phyloP scores from a whole-genome alignment of 352 stramenopile species.

The Elongisporangium prolatum region DNA sequence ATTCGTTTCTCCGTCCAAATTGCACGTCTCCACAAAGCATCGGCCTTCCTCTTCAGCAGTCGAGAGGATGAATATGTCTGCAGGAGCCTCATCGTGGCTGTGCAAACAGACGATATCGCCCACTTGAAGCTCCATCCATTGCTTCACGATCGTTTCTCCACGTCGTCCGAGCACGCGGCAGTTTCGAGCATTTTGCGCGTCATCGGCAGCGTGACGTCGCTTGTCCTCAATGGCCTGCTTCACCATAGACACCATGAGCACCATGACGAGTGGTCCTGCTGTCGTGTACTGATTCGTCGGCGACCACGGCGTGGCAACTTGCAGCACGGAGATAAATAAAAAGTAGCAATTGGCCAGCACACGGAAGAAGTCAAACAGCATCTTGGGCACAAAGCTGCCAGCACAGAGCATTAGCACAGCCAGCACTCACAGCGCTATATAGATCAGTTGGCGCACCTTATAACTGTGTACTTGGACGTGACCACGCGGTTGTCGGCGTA shows the following conservation, averaged over 20 bases:
- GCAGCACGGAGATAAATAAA: constrained; percentile 90
- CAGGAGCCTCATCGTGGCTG: constrained; percentile 55
- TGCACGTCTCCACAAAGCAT: constrained; percentile 92
- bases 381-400: constrained; percentile 91
- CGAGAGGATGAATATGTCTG: constrained; percentile 66
- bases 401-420: background rate
- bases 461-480: constrained; percentile 93
- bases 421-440: background rate
- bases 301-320: constrained; percentile 68
- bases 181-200: constrained; percentile 51
- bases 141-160: constrained; percentile 37
- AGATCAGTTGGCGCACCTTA: constrained; percentile 23
- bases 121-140: constrained; percentile 76
- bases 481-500: constrained; percentile 75
- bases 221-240: constrained; percentile 80
- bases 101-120: constrained; percentile 55
- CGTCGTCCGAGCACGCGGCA: constrained; percentile 36
- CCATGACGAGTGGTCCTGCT: constrained; percentile 55
- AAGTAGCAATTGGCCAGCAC: constrained; percentile 96
- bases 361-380: constrained; percentile 92
- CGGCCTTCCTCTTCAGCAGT: constrained; percentile 69
- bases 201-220: constrained; percentile 66
- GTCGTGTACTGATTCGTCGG: constrained; percentile 81
- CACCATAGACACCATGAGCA: constrained; percentile 73
- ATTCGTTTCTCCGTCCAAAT: constrained; percentile 94